Base-by-base conservation (phyloP, 2,329 filamentous ascomycete genomes). In the Fusarium irregulare region DNA sequence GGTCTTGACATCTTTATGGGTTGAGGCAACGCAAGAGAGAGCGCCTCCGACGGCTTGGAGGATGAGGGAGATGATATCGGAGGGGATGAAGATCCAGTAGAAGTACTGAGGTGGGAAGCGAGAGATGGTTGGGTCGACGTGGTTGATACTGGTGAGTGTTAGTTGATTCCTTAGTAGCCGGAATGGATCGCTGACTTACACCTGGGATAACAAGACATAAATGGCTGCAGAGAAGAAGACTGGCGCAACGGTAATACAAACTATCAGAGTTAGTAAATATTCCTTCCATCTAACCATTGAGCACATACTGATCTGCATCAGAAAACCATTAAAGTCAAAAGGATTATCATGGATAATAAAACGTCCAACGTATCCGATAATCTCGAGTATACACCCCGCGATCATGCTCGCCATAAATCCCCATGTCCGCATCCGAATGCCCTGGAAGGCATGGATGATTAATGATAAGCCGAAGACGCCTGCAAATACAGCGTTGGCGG, bases 281-380 rank as follows among this genome's bases (percentile, higher is more conserved):
- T 25, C 2, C 2, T 18, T n/a, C n/a, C 3, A 53, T 16, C 14
- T 25, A 8, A 11, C 18, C 10, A 56, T 8, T n/a, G n/a, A 20
- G 5, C 7, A 74, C 72, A n/a, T 88, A 84, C 84, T 81, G 62
- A 91, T 90, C 74, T 92, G 87, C n/a, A 90, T 84, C 71, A 91
- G 81, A 73, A 92, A 92, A 0, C 83, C 87, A 11, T 73, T 74
- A 72, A 89, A 85, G 45, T 75, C 79, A 72, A 88, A 91, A 0
- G 88, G 87, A 61, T 90, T 86, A 34, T 83, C 65, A 65, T 86
- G 80, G 46, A 89, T 80, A 57, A 88, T 75, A 28, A 91, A 78
- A 5, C 89, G 83, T 3, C 87, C 90, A 2, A 79, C 78, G 64
- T 92, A 92, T 28, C 90, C 89, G 30, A 89, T 73, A 20, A 90